Conservation (phyloP, 345 rosid species). For the Gossypium arboreum region DNA sequence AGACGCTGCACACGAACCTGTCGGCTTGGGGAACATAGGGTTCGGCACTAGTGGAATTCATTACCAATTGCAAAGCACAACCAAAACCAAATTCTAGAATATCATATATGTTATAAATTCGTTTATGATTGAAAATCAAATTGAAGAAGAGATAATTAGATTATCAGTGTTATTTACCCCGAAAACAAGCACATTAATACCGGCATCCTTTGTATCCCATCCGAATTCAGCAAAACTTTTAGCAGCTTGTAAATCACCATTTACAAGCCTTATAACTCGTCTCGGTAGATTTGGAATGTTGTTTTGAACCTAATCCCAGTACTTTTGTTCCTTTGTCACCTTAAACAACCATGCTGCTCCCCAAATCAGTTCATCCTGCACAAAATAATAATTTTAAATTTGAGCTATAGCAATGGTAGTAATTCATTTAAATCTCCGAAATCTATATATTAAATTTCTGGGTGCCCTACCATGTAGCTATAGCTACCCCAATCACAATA, state of each 20-base stretch:
- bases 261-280: background rate
- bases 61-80: constrained; percentile 21
- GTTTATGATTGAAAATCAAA: background rate
- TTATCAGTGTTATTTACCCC: constrained; percentile 34
- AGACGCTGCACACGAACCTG: constrained; percentile 37
- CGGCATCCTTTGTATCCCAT: constrained; percentile 77
- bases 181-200: constrained; percentile 62
- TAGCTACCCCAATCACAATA: constrained; percentile 65
- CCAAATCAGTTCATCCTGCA: constrained; percentile 85
- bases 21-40: constrained; percentile 29
- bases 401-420: background rate
- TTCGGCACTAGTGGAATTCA: constrained; percentile 9
- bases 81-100: background rate
- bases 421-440: too few species aligned
- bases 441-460: background rate
- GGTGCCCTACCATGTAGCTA: constrained; percentile 49
- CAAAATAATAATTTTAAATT: background rate
- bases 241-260: constrained; percentile 9
- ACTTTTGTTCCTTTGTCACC: constrained; percentile 46
- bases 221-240: constrained; percentile 53
- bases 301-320: constrained; percentile 23
- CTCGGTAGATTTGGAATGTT: constrained; percentile 20
- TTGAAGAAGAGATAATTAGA: constrained; percentile 16
- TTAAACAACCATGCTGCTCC: constrained; percentile 79
- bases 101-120: background rate